Percentiles rank a stretch among this genome's conserved stretches.
Evolutionary conservation across 805 yeast genomes (phyloP).

Genomic region (Teunomyces barrocoloradensis): DNA sequence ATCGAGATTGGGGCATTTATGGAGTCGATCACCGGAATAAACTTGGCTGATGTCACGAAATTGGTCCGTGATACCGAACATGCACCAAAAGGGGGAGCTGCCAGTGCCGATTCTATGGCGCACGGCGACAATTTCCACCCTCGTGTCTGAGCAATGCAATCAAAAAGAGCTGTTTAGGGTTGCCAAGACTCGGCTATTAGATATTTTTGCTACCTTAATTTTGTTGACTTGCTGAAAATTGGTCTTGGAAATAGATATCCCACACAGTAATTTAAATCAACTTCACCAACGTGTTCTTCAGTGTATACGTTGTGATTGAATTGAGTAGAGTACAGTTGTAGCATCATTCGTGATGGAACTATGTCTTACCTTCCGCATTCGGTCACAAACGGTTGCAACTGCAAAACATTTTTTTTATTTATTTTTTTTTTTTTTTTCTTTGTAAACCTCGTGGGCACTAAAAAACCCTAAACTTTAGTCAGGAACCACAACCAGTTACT

Average conservation of each 20-base stretch:
- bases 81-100: slow-evolving; percentile 23
- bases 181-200: not conserved
- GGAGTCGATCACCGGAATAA: slow-evolving; percentile 50
- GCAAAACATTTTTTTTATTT: not conserved
- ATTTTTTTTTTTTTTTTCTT: not conserved
- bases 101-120: not conserved
- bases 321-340: too few species aligned
- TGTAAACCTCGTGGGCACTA: slow-evolving; percentile 3
- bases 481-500: not conserved
- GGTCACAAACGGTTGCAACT: slow-evolving; percentile 1
- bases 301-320: too few species aligned
- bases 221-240: not conserved
- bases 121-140: slow-evolving; percentile 1
- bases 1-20: slow-evolving; percentile 78
- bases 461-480: not conserved
- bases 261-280: too few species aligned
- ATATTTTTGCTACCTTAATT: not conserved
- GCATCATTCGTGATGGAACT: too few species aligned
- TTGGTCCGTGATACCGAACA: slow-evolving; percentile 51
- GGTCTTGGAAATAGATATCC: too few species aligned
- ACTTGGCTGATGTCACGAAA: slow-evolving; percentile 49
- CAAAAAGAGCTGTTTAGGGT: not conserved
- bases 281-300: too few species aligned
- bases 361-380: not conserved
- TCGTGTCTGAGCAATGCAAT: not conserved